Percentiles rank a stretch among this genome's conserved stretches.
Evolutionary conservation across 257 asterid species (phyloP).

Genomic region (Capsicum rhomboideum): DNA sequence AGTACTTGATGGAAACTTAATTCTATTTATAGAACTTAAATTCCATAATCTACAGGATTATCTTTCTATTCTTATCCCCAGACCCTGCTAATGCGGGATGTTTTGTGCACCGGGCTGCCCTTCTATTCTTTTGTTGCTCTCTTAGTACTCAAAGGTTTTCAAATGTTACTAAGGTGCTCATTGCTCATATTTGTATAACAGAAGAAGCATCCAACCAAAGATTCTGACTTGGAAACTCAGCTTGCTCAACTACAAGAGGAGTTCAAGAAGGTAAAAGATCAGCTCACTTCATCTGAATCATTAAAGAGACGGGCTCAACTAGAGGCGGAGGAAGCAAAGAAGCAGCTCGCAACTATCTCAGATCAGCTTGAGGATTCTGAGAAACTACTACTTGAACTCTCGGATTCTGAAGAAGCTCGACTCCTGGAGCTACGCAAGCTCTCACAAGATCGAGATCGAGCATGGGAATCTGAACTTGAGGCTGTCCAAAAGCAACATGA

Average conservation of each 20-base stretch:
- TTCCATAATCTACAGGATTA: neutral
- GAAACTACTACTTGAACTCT: conserved; percentile 54
- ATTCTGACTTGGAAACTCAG: conserved; percentile 60
- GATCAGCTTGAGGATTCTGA: conserved; percentile 55
- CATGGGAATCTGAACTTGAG: conserved; percentile 78
- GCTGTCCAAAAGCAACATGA: conserved; percentile 69
- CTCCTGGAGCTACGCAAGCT: conserved; percentile 67
- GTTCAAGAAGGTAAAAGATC: conserved; percentile 60
- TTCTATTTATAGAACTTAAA: neutral
- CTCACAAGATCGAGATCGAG: conserved; percentile 81
- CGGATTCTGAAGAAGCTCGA: conserved; percentile 69
- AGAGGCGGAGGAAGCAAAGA: conserved; percentile 64
- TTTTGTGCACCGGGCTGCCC: neutral
- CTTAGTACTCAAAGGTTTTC: conserved; percentile 7
- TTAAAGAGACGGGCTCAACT: conserved; percentile 51
- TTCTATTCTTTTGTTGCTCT: neutral
- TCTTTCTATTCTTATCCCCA: neutral
- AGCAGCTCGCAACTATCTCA: conserved; percentile 50
- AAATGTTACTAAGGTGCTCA: conserved; percentile 60
- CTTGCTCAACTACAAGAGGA: conserved; percentile 67
- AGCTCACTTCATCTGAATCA: conserved; percentile 61
- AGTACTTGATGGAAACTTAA: neutral
- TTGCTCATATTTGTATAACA: conserved; percentile 31
- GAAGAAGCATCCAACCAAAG: conserved; percentile 47
- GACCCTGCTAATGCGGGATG: neutral